Evolutionary conservation across 345 rosid species (phyloP), one percentile per base, ranked within the genome.

Genomic region (Schrenkiella parvula): DNA sequence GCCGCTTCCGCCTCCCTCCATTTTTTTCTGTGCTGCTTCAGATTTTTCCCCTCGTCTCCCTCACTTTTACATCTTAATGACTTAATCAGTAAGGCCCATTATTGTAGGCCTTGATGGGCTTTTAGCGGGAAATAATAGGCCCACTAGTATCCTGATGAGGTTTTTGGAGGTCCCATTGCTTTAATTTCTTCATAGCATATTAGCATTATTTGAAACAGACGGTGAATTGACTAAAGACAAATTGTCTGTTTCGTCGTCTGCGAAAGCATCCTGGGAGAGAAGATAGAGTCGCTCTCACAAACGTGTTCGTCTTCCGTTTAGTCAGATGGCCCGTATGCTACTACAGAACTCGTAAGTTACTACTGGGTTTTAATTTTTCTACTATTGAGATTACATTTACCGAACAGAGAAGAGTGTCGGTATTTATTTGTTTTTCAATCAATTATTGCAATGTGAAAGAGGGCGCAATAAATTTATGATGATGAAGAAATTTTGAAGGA

Each of bases 161-260:
- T 34, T 23, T 8, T 47, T 22, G 37, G 52, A n/a, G n/a, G 38
- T 13, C 38, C 53, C 42, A 22, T 17, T 5, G n/a, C 8, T 31
- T 11, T 7, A 53, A 34, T 47, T 22, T 58, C 46, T 15, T 28
- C n/a, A n/a, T n/a, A n/a, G n/a, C n/a, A n/a, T n/a, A n/a, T n/a
- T 5, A 37, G 14, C 68, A 66, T 66, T 21, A 73, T 75, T 62
- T 67, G 67, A 67, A 74, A 59, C 18, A 67, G 68, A 66, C 28
- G 9, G 26, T 39, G n/a, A 8, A 3, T 2, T 34, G 57, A 68
- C 65, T 25, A 57, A 31, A 22, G 54, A 66, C 52, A 57, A 68
- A 61, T 19, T 3, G 21, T 53, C n/a, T 2, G 73, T 37, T 68
- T 68, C 64, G 74, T 75, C 79, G 64, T 68, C 79, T 52, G 47